Evolutionary conservation across 306 rosid species (phyloP).

Genomic region (Cucumis sativus): Cucumber_9930_V3 NC_026658.2:2549501-2550000

Average conservation of each 20-base stretch:
- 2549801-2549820: too few species aligned
- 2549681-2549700: not conserved
- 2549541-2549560: conserved; percentile 83
- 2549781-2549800: not conserved
- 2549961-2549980: not conserved
- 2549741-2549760: not conserved
- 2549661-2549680: conserved; percentile 2
- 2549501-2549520: conserved; percentile 43
- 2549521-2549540: conserved; percentile 68
- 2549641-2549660: conserved; percentile 58
- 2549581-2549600: conserved; percentile 79
- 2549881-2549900: too few species aligned
- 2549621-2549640: conserved; percentile 58
- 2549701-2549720: not conserved
- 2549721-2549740: not conserved
- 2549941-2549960: not conserved
- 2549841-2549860: too few species aligned
- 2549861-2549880: too few species aligned
- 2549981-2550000: conserved; percentile 78
- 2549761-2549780: not conserved
- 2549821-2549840: too few species aligned
- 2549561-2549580: conserved; percentile 50
- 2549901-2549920: too few species aligned
- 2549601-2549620: conserved; percentile 67
- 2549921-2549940: not conserved